A percentile compares a stretch with the other conserved stretches of the same genome.
Conservation (phyloP, 768 basidiomycete species). For the Gautieria morchelliformis region DNA sequence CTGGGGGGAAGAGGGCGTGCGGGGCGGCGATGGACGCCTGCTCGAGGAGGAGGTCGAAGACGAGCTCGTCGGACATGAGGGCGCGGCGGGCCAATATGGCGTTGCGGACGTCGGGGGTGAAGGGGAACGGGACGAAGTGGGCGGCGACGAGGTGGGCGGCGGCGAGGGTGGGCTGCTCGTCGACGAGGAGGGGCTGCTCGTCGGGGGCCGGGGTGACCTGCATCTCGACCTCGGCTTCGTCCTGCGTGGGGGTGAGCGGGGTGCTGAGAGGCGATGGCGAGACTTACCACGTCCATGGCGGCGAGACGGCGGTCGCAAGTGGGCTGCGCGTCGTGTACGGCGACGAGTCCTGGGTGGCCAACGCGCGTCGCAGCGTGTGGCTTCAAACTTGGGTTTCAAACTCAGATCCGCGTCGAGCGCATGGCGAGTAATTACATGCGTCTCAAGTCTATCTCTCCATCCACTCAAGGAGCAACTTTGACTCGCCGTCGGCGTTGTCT, state of each 20-base stretch:
- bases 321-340: neutral
- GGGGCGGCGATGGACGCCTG: slow-evolving; percentile 53
- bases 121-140: slow-evolving; percentile 1
- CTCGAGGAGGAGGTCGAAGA: slow-evolving; percentile 65
- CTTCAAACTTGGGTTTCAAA: too few species aligned
- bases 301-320: too few species aligned
- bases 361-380: too few species aligned
- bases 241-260: too few species aligned
- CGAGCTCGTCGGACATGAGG: slow-evolving; percentile 48
- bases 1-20: slow-evolving; percentile 61
- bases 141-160: neutral
- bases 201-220: slow-evolving; percentile 2
- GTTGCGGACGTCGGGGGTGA: neutral
- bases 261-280: too few species aligned
- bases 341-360: neutral
- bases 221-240: slow-evolving; percentile 3
- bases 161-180: neutral
- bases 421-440: too few species aligned
- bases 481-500: too few species aligned
- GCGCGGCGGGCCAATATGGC: slow-evolving; percentile 52
- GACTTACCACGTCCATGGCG: neutral
- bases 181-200: neutral
- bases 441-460: too few species aligned
- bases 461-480: too few species aligned
- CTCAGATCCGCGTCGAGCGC: too few species aligned